A percentile compares a stretch with the other conserved stretches of the same genome.
Evolutionary conservation across 2,329 filamentous ascomycete species (phyloP).

Genomic region (Paecilomyces niveus): DNA sequence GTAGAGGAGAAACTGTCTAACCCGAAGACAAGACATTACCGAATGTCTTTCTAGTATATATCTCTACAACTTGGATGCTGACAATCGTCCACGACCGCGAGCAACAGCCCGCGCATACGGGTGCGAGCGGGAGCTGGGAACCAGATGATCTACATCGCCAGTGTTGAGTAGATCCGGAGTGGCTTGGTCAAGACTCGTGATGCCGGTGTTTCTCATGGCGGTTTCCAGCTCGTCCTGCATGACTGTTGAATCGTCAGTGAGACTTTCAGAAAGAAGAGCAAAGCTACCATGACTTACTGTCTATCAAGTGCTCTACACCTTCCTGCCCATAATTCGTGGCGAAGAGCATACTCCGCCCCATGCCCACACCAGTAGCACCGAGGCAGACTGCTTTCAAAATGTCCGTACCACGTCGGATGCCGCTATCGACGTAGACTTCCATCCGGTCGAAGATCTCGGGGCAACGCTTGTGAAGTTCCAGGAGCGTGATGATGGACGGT

Average conservation of each 20-base stretch:
- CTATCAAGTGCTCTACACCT: conserved; percentile 48
- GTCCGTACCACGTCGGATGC: conserved; percentile 47
- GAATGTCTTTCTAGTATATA: not conserved
- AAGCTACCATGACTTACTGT: conserved; percentile 39
- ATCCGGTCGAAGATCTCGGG: conserved; percentile 45
- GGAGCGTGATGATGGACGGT: conserved; percentile 44
- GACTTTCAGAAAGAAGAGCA: not conserved
- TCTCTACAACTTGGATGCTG: conserved; percentile 20
- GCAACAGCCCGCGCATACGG: conserved; percentile 35
- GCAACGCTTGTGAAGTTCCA: conserved; percentile 46
- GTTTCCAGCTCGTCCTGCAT: conserved; percentile 43
- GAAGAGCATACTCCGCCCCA: conserved; percentile 49
- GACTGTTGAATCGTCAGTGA: conserved; percentile 16
- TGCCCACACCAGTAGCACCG: conserved; percentile 48
- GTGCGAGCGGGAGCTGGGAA: conserved; percentile 34
- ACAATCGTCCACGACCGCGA: conserved; percentile 15
- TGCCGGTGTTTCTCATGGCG: conserved; percentile 41
- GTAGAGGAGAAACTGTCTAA: not conserved
- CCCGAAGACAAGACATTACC: not conserved
- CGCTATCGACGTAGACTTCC: conserved; percentile 49
- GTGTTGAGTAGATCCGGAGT: conserved; percentile 41
- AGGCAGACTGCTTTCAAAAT: conserved; percentile 49
- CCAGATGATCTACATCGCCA: conserved; percentile 44
- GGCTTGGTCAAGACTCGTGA: conserved; percentile 38
- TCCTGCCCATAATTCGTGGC: conserved; percentile 49